A percentile compares a stretch with the other conserved stretches of the same genome.
Conservation (phyloP, 257 asterid genomes). For the Nicotiana paniculata region DNA sequence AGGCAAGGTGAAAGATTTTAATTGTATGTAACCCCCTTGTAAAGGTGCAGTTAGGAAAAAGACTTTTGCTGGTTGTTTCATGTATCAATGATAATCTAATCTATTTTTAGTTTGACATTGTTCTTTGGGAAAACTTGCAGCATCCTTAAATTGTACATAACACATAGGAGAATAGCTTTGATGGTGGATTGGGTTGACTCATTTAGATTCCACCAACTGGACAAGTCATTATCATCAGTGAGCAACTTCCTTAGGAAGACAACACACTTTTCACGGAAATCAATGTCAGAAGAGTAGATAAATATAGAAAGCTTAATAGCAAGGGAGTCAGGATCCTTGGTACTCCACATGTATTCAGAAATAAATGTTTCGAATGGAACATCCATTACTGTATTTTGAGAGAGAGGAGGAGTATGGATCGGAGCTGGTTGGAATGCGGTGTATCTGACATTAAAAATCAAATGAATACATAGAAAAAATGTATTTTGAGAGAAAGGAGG, state of each 20-base stretch:
- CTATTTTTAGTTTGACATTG: background rate
- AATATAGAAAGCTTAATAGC: no score
- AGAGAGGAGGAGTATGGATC: no score
- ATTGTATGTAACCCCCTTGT: background rate
- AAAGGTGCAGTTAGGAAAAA: background rate
- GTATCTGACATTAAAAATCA: no score
- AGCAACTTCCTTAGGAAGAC: slow-evolving; percentile 26
- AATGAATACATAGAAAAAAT: no score
- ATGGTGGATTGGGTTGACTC: slow-evolving; percentile 46
- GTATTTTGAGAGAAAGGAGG: no score
- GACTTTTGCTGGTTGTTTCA: background rate
- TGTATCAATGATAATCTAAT: background rate
- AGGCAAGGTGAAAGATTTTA: background rate
- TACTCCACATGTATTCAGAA: no score
- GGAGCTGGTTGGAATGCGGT: no score
- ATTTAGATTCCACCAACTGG: slow-evolving; percentile 57
- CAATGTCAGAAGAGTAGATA: no score
- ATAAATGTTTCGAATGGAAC: no score
- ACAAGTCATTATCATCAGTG: slow-evolving; percentile 54
- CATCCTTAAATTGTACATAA: background rate
- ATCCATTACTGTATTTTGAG: no score
- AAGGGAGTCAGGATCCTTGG: no score
- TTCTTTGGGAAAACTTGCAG: background rate
- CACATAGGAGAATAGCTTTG: slow-evolving; percentile 30
- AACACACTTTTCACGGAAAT: no score